Percentiles rank a stretch among this genome's conserved stretches.
Evolutionary conservation across 176 grass and related monocot species (phyloP).

Genomic region (Tillandsia fasciculata): DNA sequence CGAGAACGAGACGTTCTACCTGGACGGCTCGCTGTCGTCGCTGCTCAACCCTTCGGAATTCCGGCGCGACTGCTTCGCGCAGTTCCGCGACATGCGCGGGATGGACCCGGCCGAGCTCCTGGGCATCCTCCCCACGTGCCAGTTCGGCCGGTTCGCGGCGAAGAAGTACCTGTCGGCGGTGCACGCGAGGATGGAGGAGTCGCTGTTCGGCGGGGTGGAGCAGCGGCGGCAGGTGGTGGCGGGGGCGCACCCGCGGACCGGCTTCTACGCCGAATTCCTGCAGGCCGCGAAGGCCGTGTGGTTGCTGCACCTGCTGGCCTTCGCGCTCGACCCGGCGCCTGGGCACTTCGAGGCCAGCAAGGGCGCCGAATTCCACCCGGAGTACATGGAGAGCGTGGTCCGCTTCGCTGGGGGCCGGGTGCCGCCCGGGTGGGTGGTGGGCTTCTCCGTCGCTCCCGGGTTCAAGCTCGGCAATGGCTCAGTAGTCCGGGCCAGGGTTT

Average conservation of each 20-base stretch:
- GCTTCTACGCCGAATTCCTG: slow-evolving; percentile 84
- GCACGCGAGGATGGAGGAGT: slow-evolving; percentile 51
- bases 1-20: slow-evolving; percentile 97
- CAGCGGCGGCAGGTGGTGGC: slow-evolving; percentile 36
- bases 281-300: slow-evolving; percentile 76
- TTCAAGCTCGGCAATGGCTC: slow-evolving; percentile 63
- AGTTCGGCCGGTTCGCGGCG: slow-evolving; percentile 69
- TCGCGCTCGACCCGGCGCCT: slow-evolving; percentile 81
- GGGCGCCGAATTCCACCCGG: slow-evolving; percentile 69
- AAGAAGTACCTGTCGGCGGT: slow-evolving; percentile 48
- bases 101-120: slow-evolving; percentile 91
- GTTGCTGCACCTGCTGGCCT: slow-evolving; percentile 90
- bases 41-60: slow-evolving; percentile 75
- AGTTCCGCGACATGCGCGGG: slow-evolving; percentile 84
- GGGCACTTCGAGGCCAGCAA: slow-evolving; percentile 80
- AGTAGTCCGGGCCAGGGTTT: slow-evolving; percentile 72
- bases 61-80: slow-evolving; percentile 56
- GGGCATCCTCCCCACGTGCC: slow-evolving; percentile 73
- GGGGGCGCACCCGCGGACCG: slow-evolving; percentile 67
- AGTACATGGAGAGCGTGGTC: slow-evolving; percentile 89
- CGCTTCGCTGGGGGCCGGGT: slow-evolving; percentile 16
- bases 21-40: slow-evolving; percentile 86
- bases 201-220: slow-evolving; percentile 46
- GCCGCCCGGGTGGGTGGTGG: slow-evolving; percentile 48
- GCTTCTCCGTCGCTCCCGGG: slow-evolving; percentile 64